Base-by-base conservation (phyloP, 2,329 filamentous ascomycete genomes). In the Paracorniculantispora psalliotae region DNA sequence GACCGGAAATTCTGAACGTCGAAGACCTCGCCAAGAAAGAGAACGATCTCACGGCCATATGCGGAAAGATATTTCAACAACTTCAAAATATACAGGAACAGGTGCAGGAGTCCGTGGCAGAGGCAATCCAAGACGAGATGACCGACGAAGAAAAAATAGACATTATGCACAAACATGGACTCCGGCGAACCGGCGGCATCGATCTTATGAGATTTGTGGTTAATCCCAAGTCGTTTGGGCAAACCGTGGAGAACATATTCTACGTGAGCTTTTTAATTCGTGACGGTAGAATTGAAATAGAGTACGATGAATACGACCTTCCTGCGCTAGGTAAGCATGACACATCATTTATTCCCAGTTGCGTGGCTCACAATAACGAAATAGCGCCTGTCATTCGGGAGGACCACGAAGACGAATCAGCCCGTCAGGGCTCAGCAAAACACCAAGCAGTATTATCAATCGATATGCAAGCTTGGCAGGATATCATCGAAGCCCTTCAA, bases 171-270 rank as follows among this genome's bases (percentile, higher is more conserved):
- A 78, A 83, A 57, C 75, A 89, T 66, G 83, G 86, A 2, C 76
- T 96, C 15, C 81, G 85, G 13, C 79, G 81, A 19, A 85, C 86
- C 2, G 87, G 86, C 1, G 90, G 90, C 17, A 83, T 96, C 3
- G 85, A 90, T 52, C 75, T 97, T 13, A 88, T 97, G 71, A 86
- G 89, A 55, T 97, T 97, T 65, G 90, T 92, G 43, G 83, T 97
- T 63, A 96, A 99, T 66, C 94, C 94, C 0, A 78, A 78, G 41
- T 96, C 91, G 0, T 99, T 97, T 67, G 91, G 91, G 0, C 94
- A 99, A 73, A 96, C 92, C 0, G 87, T 99, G 7, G 94, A 99
- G 71, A 99, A 99, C 67, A 79, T 99, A 67, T 99, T 99, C 73
- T 97, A 97, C 71, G 84, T 96, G 65, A 96, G 91, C 70, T 99